A percentile compares a stretch with the other conserved stretches of the same genome.
Conservation (phyloP, 768 basidiomycete species). For the Suillus placidus region DNA sequence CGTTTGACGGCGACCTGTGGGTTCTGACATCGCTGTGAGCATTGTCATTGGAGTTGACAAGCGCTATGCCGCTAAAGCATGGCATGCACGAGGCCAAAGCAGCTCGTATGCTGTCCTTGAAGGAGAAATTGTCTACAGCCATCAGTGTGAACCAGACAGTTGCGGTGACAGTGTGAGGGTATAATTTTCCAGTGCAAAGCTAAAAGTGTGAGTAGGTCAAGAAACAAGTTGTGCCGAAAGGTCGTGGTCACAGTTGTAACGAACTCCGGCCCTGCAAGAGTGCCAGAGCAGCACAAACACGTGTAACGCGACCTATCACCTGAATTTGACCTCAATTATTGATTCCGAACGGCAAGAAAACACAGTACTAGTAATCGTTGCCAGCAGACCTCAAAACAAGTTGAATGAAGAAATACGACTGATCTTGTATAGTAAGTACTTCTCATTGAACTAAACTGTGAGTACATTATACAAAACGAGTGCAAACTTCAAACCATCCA, state of each 20-base stretch:
- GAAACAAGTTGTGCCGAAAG: background rate
- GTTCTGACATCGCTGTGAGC: constrained; percentile 32
- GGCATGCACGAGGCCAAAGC: constrained; percentile 61
- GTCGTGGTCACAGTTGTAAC: background rate
- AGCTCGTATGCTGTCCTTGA: constrained; percentile 62
- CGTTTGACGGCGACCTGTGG: constrained; percentile 31
- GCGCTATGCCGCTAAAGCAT: constrained; percentile 46
- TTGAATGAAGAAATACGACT: background rate
- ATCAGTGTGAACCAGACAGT: background rate
- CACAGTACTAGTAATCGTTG: too few species aligned
- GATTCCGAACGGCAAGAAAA: background rate
- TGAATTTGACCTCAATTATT: background rate
- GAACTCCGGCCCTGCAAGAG: background rate
- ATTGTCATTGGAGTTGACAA: constrained; percentile 21
- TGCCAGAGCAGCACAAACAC: background rate
- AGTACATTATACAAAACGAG: constrained; percentile 7
- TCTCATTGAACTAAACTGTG: constrained; percentile 1
- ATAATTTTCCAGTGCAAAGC: background rate
- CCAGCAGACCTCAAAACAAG: background rate
- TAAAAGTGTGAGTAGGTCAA: background rate
- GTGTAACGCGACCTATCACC: background rate
- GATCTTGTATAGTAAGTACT: constrained; percentile 5
- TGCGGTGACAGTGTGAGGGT: background rate
- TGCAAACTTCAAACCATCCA: background rate
- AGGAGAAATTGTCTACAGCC: constrained; percentile 54